Evolutionary conservation across 208 protist genomes (phyloP).

Genomic region (Trypanosoma caninum): DNA sequence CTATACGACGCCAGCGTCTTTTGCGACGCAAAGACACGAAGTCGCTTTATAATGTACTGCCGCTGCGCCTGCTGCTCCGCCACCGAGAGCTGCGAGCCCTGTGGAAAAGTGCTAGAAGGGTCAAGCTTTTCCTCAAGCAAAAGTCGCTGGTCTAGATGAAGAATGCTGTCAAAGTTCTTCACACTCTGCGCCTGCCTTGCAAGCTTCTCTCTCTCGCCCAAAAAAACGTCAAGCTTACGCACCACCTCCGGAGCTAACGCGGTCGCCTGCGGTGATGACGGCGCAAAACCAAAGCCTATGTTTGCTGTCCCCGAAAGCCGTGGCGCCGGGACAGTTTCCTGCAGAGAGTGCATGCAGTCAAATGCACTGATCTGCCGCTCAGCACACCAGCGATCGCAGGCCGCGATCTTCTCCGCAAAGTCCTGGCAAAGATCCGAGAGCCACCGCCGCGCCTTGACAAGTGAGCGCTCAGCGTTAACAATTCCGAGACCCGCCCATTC

Average conservation of each 20-base stretch:
- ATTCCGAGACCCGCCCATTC: slow-evolving; percentile 56
- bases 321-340: slow-evolving; percentile 34
- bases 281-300: slow-evolving; percentile 1
- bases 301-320: slow-evolving; percentile 4
- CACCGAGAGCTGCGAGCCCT: slow-evolving; percentile 10
- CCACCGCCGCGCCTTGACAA: slow-evolving; percentile 55
- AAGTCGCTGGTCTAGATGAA: slow-evolving; percentile 63
- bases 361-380: slow-evolving; percentile 46
- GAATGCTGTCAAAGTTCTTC: slow-evolving; percentile 43
- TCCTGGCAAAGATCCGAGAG: slow-evolving; percentile 45
- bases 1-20: slow-evolving; percentile 46
- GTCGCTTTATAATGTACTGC: slow-evolving; percentile 54
- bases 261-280: neutral
- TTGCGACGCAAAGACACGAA: slow-evolving; percentile 49
- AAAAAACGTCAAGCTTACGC: slow-evolving; percentile 34
- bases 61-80: slow-evolving; percentile 38
- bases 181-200: slow-evolving; percentile 31
- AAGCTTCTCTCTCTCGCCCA: slow-evolving; percentile 35
- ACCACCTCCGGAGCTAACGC: neutral
- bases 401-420: slow-evolving; percentile 52
- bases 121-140: slow-evolving; percentile 59
- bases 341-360: slow-evolving; percentile 59
- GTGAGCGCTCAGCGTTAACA: slow-evolving; percentile 36
- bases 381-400: slow-evolving; percentile 59
- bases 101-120: slow-evolving; percentile 43